phyloP scores from a whole-genome alignment of 768 basidiomycete genomes.

The Omphalotus guepiniiformis region DNA sequence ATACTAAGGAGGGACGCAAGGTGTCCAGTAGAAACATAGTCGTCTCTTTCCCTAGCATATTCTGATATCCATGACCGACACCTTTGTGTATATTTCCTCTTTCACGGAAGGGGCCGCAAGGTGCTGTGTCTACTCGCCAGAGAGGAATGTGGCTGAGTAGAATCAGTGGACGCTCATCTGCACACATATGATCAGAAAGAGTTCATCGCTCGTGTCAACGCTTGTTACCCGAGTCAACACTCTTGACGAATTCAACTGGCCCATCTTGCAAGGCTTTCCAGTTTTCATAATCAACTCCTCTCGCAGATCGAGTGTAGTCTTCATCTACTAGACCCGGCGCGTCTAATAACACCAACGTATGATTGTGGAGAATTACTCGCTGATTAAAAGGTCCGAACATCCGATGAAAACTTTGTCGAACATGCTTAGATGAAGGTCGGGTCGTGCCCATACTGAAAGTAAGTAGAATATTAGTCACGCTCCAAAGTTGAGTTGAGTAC shows the following conservation, averaged over 20 bases:
- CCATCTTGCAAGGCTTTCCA: conserved; percentile 55
- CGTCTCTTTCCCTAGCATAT: conserved; percentile 76
- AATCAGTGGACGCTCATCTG: conserved; percentile 47
- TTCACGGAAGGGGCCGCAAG: conserved; percentile 78
- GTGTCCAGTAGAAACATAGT: conserved; percentile 65
- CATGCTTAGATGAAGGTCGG: conserved; percentile 43
- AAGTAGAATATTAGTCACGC: background rate
- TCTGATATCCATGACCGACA: conserved; percentile 80
- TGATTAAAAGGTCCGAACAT: conserved; percentile 71
- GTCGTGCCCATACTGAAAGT: conserved; percentile 50
- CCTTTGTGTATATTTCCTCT: conserved; percentile 66
- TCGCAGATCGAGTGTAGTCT: conserved; percentile 62
- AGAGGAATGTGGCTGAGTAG: conserved; percentile 87
- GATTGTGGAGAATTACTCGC: conserved; percentile 57
- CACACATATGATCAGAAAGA: conserved; percentile 6
- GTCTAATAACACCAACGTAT: conserved; percentile 69
- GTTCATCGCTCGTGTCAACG: background rate
- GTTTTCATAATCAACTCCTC: conserved; percentile 42
- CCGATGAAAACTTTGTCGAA: conserved; percentile 53
- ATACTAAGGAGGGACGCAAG: conserved; percentile 64
- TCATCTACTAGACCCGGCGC: conserved; percentile 81
- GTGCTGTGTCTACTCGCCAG: conserved; percentile 64
- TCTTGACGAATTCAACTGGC: conserved; percentile 56
- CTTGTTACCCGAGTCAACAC: conserved; percentile 32
- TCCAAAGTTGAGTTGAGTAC: background rate